Percentiles rank a stretch among this genome's conserved stretches.
Conservation (phyloP, 495 filamentous ascomycete genomes). For the Aspergillus funiculosus region DNA sequence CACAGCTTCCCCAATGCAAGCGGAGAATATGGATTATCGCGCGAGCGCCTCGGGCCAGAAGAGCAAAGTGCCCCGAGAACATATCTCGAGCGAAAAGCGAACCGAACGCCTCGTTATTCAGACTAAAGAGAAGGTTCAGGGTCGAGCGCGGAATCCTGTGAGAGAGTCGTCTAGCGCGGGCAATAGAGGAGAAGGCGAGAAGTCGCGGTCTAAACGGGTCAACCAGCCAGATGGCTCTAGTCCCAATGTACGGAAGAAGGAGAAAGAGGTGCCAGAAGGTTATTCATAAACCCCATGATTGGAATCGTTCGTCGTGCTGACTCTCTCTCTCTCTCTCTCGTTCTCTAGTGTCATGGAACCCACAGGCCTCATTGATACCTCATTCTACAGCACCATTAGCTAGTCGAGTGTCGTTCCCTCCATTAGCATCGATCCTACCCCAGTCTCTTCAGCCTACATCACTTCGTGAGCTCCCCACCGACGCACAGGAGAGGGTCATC, state of each 20-base stretch:
- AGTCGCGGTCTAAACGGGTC: constrained; percentile 35
- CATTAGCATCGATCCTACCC: constrained; percentile 69
- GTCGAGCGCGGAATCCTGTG: constrained; percentile 59
- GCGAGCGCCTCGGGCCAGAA: constrained; percentile 35
- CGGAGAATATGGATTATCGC: constrained; percentile 34
- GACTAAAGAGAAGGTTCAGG: constrained; percentile 57
- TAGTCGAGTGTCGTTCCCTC: constrained; percentile 76
- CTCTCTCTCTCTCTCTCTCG: no score
- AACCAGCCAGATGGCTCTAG: constrained; percentile 36
- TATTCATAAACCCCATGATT: constrained; percentile 11
- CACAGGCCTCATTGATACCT: constrained; percentile 71
- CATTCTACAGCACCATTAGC: constrained; percentile 87
- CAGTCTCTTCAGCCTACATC: constrained; percentile 62
- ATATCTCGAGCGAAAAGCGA: constrained; percentile 32
- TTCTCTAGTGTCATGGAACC: constrained; percentile 65
- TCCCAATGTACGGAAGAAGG: constrained; percentile 33
- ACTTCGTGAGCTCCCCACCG: constrained; percentile 64
- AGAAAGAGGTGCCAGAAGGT: constrained; percentile 37
- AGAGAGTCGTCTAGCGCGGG: constrained; percentile 47
- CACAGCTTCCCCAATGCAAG: constrained; percentile 29
- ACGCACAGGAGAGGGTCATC: constrained; percentile 78
- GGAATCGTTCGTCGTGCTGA: constrained; percentile 18
- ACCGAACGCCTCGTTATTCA: constrained; percentile 49
- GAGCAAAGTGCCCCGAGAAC: constrained; percentile 30
- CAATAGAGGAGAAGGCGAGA: constrained; percentile 42